Percentiles rank a stretch among this genome's conserved stretches.
Conservation (phyloP, 1,284 basidiomycete genomes). For the Farysia itapuensis region DNA sequence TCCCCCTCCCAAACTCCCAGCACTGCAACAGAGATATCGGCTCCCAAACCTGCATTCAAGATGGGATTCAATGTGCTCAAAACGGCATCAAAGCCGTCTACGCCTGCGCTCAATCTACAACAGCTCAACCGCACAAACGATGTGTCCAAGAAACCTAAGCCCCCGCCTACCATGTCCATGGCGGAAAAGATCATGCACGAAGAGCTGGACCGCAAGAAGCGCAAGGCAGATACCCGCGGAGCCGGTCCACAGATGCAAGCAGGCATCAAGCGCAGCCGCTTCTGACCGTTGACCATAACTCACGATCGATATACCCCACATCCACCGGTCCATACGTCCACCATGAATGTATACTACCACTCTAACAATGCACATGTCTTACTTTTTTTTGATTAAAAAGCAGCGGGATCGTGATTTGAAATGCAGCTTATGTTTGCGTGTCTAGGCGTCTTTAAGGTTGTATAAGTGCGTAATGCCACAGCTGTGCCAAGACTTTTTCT, state of each 20-base stretch:
- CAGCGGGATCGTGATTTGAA: no score
- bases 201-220: slow-evolving; percentile 40
- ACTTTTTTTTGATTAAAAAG: no score
- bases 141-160: slow-evolving; percentile 9
- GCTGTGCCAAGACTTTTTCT: no score
- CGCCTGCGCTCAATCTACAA: background rate
- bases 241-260: slow-evolving; percentile 40
- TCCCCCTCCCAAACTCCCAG: background rate
- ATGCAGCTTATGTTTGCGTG: no score
- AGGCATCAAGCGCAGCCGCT: slow-evolving; percentile 45
- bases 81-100: slow-evolving; percentile 16
- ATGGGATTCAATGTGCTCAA: slow-evolving; percentile 40
- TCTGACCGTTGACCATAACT: no score
- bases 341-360: no score
- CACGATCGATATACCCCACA: background rate
- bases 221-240: slow-evolving; percentile 7
- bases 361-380: no score
- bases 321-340: no score
- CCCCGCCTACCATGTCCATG: slow-evolving; percentile 39
- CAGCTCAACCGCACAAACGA: slow-evolving; percentile 1
- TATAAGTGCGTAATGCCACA: no score
- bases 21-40: background rate
- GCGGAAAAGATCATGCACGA: slow-evolving; percentile 56
- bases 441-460: no score
- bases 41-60: slow-evolving; percentile 11